Percentiles rank a stretch among this genome's conserved stretches.
phyloP scores from a whole-genome alignment of 1,284 basidiomycete species.

The Ceratobasidium sp. region DNA sequence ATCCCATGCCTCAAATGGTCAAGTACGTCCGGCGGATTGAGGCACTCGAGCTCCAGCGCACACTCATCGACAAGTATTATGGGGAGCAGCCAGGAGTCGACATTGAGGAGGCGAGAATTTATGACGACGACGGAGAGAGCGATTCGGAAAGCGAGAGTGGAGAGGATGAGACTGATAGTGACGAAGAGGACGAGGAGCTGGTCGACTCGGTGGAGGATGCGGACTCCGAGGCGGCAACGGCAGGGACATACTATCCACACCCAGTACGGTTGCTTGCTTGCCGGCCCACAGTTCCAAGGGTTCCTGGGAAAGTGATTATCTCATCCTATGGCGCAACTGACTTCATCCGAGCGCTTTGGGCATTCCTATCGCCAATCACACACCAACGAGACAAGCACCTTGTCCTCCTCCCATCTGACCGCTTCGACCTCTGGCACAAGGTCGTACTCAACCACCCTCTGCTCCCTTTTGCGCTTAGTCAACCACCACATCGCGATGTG shows the following conservation, averaged over 20 bases:
- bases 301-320: neutral
- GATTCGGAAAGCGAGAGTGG: neutral
- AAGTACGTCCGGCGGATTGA: slow-evolving; percentile 14
- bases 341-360: neutral
- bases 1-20: slow-evolving; percentile 21
- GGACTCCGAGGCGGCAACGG: neutral
- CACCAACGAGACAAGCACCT: neutral
- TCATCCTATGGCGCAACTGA: neutral
- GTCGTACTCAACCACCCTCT: slow-evolving; percentile 2
- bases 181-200: neutral
- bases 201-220: neutral
- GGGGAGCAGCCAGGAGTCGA: neutral
- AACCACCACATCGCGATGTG: slow-evolving; percentile 6
- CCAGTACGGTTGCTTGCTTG: neutral
- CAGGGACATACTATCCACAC: slow-evolving; percentile 6
- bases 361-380: neutral
- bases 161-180: neutral
- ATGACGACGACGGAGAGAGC: neutral
- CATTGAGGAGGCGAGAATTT: neutral
- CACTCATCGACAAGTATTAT: neutral
- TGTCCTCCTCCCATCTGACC: slow-evolving; percentile 17
- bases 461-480: neutral
- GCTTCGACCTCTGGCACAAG: slow-evolving; percentile 29
- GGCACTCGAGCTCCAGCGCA: slow-evolving; percentile 15
- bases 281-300: neutral